phyloP scores from a whole-genome alignment of 1,284 basidiomycete species.

The Ganoderma boninense region DNA sequence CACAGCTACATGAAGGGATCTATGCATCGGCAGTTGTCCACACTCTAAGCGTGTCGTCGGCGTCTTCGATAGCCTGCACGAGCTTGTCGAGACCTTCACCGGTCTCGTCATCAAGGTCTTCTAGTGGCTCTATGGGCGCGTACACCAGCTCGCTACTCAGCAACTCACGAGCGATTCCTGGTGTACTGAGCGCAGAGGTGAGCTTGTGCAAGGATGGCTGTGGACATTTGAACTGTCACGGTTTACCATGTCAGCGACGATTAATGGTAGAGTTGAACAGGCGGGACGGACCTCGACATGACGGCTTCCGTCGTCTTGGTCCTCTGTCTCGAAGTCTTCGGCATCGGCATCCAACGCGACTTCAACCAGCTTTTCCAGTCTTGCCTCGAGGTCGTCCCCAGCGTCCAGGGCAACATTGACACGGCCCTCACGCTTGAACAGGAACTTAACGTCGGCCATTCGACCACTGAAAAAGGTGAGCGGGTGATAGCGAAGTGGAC shows the following conservation, averaged over 20 bases:
- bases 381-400: constrained; percentile 53
- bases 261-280: neutral
- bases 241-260: neutral
- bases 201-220: constrained; percentile 51
- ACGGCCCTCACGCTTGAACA: constrained; percentile 77
- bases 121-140: constrained; percentile 53
- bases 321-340: constrained; percentile 61
- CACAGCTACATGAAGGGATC: neutral
- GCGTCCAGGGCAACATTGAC: constrained; percentile 62
- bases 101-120: constrained; percentile 49
- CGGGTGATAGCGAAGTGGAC: constrained; percentile 5
- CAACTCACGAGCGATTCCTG: constrained; percentile 49
- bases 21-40: constrained; percentile 59
- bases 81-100: constrained; percentile 53
- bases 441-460: constrained; percentile 76
- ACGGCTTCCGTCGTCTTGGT: constrained; percentile 42
- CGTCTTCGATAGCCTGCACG: constrained; percentile 64
- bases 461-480: constrained; percentile 58
- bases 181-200: constrained; percentile 57
- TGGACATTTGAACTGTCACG: constrained; percentile 17
- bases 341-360: constrained; percentile 58
- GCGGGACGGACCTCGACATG: constrained; percentile 53
- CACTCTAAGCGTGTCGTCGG: constrained; percentile 70
- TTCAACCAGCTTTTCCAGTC: constrained; percentile 59
- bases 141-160: constrained; percentile 67